Evolutionary conservation across 495 filamentous ascomycete species (phyloP), one percentile per base, ranked within the genome.

Genomic region (Neurospora sublineolata): DNA sequence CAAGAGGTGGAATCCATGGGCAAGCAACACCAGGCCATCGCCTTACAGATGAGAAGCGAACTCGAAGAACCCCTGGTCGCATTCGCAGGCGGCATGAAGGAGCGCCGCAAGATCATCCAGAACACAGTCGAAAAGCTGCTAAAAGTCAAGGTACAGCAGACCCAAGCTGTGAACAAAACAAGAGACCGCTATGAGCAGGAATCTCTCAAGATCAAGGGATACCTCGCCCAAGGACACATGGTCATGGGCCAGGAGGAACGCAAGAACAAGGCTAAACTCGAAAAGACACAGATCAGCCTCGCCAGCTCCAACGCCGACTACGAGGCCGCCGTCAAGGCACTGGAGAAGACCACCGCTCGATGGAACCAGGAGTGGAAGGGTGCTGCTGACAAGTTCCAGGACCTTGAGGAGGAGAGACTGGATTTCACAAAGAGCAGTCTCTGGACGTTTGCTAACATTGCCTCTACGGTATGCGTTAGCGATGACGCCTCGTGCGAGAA

Each of bases 341-440:
- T 99, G n/a, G 93, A 98, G 77, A 95, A 97, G 73, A 99, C 96
- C 0, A 99, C 96, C 11, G 90, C 89, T 3, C 88, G 94, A 58
- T 99, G 96, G 96, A 98, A 99, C 76, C 87, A 93, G 74, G 94
- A 98, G 77, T 99, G 96, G 96, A 98, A 98, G 83, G 87, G 89
- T 27, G 95, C 94, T 14, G 97, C 96, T 78, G 96, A 99, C 88
- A 98, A 97, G 87, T 99, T 99, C 81, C 96, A 99, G 88, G 96
- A 99, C 76, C 88, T 99, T 11, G 96, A 99, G 82, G 96, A 98
- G 79, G 96, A 99, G 82, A 86, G 96, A 52, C 86, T 99, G 37
- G 96, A 99, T 78, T 98, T 96, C 78, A 92, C 92, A 71, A 99
- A 98, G 84, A 94, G 91, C 82, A 98, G 96, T 77, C 85, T 98